phyloP scores from a whole-genome alignment of 371 early-diverging fungal species.

The Mucor piriformis region DNA sequence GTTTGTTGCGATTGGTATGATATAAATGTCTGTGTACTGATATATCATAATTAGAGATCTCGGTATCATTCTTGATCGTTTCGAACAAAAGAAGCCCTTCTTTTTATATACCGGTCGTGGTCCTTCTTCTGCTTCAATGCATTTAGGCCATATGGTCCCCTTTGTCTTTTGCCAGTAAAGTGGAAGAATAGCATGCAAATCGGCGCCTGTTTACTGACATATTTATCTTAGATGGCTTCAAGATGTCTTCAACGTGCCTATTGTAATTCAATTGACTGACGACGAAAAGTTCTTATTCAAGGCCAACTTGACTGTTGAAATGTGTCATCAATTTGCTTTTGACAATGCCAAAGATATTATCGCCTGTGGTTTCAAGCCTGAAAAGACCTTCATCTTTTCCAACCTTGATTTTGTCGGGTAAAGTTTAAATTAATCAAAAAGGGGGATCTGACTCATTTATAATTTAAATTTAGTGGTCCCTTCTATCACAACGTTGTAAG shows the following conservation, averaged over 20 bases:
- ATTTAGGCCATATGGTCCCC: conserved; percentile 98
- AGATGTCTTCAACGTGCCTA: conserved; percentile 94
- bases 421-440: conserved; percentile 14
- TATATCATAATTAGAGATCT: conserved; percentile 76
- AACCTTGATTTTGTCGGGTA: conserved; percentile 93
- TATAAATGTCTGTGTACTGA: neutral
- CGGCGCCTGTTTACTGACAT: too few relatives aligned
- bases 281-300: conserved; percentile 99
- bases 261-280: conserved; percentile 99
- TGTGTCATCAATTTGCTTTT: conserved; percentile 77
- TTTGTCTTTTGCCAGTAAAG: conserved; percentile 97
- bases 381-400: conserved; percentile 99
- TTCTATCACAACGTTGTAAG: conserved; percentile 93
- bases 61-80: conserved; percentile 83
- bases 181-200: too few relatives aligned
- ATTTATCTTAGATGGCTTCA: conserved; percentile 87
- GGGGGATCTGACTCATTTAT: neutral
- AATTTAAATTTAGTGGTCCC: conserved; percentile 57
- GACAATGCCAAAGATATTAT: conserved; percentile 98
- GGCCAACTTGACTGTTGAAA: conserved; percentile 87
- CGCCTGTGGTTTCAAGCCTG: conserved; percentile 97
- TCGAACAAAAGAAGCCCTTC: conserved; percentile 95
- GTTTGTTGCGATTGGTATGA: conserved; percentile 34
- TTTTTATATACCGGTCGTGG: conserved; percentile 99
- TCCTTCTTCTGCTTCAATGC: conserved; percentile 97